These are phyloP conservation scores for Botrytis medusae DNA, from an alignment of 2,329 filamentous ascomycete species.

Conservation along the genomic window DNA sequence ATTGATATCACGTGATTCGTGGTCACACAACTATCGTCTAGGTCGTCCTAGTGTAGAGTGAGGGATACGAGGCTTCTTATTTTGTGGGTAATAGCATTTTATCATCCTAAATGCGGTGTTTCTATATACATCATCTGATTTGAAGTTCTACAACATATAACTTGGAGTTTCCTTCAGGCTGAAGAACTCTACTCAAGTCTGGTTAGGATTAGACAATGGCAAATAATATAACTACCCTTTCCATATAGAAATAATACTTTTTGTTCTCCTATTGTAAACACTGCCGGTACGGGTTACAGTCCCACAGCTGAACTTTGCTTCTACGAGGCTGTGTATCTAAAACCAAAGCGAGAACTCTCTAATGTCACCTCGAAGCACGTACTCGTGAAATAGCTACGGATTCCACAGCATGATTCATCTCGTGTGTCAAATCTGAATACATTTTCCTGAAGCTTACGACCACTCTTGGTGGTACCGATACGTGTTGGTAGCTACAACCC, in stretches of 20 bases:
- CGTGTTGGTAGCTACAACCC: not conserved
- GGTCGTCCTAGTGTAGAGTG: not conserved
- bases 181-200: not conserved
- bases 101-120: constrained; percentile 4
- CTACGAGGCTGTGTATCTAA: not conserved
- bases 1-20: not conserved
- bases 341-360: not conserved
- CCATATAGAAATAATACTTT: not conserved
- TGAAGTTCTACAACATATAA: not conserved
- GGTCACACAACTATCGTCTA: not conserved
- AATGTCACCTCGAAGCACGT: not conserved
- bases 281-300: not conserved
- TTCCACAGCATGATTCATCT: constrained; percentile 14
- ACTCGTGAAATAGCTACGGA: constrained; percentile 1
- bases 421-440: not conserved
- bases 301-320: not conserved
- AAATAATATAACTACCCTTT: not conserved
- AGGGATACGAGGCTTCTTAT: constrained; percentile 6
- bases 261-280: not conserved
- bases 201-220: not conserved
- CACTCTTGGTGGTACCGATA: constrained; percentile 3
- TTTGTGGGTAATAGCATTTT: not conserved
- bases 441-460: constrained; percentile 9
- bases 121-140: constrained; percentile 7
- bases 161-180: not conserved